Conservation (phyloP, 768 basidiomycete species). For the Leccinum variicolor region DNA sequence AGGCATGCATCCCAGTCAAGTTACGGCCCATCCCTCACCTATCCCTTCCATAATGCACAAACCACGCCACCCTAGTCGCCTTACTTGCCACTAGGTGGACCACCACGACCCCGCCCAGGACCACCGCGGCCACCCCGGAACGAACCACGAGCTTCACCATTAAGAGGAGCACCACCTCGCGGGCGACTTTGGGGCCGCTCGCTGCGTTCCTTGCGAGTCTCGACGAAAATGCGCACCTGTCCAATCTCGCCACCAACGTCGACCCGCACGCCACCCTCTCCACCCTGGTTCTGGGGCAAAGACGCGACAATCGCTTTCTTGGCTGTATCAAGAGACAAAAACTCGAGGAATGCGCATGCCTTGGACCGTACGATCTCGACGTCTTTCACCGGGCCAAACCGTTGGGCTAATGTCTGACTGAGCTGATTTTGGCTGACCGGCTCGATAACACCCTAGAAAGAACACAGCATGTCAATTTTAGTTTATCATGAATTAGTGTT, state of each 20-base stretch:
- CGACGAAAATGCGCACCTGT: conserved; percentile 64
- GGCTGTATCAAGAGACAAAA: conserved; percentile 72
- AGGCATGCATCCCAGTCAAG: conserved; percentile 11
- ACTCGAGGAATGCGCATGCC: conserved; percentile 95
- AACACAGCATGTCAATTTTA: conserved; percentile 1
- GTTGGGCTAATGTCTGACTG: conserved; percentile 44
- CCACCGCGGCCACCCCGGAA: conserved; percentile 46
- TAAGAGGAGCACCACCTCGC: conserved; percentile 57
- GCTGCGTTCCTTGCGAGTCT: conserved; percentile 88
- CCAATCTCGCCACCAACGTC: conserved; percentile 57
- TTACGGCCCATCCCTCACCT: not conserved
- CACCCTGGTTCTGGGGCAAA: conserved; percentile 64
- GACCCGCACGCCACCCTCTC: conserved; percentile 85
- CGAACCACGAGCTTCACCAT: conserved; percentile 45
- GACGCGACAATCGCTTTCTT: conserved; percentile 78
- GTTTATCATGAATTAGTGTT: not conserved
- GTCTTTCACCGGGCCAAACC: conserved; percentile 83
- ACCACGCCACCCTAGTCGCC: not conserved
- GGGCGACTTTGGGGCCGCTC: conserved; percentile 68
- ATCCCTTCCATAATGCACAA: conserved; percentile 1
- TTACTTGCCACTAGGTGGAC: conserved; percentile 27
- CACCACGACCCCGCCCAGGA: conserved; percentile 42
- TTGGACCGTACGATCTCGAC: conserved; percentile 84
- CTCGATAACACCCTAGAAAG: conserved; percentile 66
- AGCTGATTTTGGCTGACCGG: conserved; percentile 53